These are phyloP conservation scores for Flammula alnicola DNA, from an alignment of 1,284 basidiomycete species.

Conservation along the genomic window DNA sequence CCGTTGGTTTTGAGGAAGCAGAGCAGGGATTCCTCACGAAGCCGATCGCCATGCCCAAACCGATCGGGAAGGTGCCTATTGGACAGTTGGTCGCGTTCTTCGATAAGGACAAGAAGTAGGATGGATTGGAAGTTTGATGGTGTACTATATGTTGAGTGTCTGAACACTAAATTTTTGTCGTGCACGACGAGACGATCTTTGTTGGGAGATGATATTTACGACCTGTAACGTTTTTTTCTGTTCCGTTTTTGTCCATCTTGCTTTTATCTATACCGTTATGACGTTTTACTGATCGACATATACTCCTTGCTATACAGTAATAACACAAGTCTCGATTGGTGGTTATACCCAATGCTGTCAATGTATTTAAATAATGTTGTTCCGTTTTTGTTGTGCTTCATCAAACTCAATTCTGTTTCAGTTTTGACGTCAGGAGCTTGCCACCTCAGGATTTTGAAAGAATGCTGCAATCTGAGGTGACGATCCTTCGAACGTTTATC, in stretches of 20 bases:
- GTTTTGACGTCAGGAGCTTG: too few relatives aligned
- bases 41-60: conserved; percentile 46
- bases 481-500: too few relatives aligned
- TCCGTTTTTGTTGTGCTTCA: too few relatives aligned
- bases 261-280: conserved; percentile 10
- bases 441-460: too few relatives aligned
- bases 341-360: too few relatives aligned
- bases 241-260: not conserved
- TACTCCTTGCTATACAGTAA: conserved; percentile 10
- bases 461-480: too few relatives aligned
- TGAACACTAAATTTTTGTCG: not conserved
- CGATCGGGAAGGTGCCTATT: conserved; percentile 71
- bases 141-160: not conserved
- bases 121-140: conserved; percentile 1
- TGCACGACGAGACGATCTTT: too few relatives aligned
- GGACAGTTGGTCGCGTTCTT: conserved; percentile 83
- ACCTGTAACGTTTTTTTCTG: conserved; percentile 17
- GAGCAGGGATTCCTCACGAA: conserved; percentile 51
- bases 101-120: conserved; percentile 60
- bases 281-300: conserved; percentile 15
- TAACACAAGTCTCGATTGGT: not conserved
- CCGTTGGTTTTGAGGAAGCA: conserved; percentile 71
- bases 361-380: too few relatives aligned
- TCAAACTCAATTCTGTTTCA: too few relatives aligned
- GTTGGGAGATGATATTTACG: conserved; percentile 8